phyloP scores from a whole-genome alignment of 2,329 filamentous ascomycete species.

The Ramularia endophylla region DNA sequence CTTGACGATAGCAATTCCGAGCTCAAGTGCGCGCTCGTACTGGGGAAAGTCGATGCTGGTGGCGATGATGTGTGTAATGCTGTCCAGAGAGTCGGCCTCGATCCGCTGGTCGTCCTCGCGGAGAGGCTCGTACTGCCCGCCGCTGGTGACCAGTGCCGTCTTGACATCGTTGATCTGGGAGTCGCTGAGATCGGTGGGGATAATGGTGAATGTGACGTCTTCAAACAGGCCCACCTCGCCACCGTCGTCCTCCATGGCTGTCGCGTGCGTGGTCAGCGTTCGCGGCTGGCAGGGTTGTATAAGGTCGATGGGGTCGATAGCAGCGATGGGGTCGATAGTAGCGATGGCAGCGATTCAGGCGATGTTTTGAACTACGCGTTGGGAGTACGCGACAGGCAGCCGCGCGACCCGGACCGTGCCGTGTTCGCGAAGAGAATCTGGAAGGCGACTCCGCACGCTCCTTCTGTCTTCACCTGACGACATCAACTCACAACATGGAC shows the following conservation, averaged over 20 bases:
- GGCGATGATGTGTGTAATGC: slow-evolving; percentile 62
- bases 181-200: slow-evolving; percentile 32
- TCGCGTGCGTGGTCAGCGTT: too few species aligned
- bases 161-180: slow-evolving; percentile 38
- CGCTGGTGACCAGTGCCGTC: slow-evolving; percentile 40
- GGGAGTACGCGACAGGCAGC: too few species aligned
- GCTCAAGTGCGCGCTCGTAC: slow-evolving; percentile 66
- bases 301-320: too few species aligned
- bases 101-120: slow-evolving; percentile 32
- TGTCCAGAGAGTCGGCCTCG: slow-evolving; percentile 33
- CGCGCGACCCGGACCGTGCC: too few species aligned
- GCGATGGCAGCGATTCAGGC: too few species aligned
- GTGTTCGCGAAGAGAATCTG: too few species aligned
- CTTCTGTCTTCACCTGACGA: too few species aligned
- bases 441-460: too few species aligned
- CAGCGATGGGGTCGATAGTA: too few species aligned
- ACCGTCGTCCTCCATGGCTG: slow-evolving; percentile 14
- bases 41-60: slow-evolving; percentile 87
- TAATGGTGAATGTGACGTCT: slow-evolving; percentile 37
- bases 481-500: slow-evolving; percentile 14
- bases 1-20: slow-evolving; percentile 78
- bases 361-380: too few species aligned
- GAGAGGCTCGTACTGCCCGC: slow-evolving; percentile 42
- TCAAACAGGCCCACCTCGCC: slow-evolving; percentile 30
- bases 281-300: too few species aligned